phyloP scores from a whole-genome alignment of 352 stramenopile genomes.

The Pythium volutum region DNA sequence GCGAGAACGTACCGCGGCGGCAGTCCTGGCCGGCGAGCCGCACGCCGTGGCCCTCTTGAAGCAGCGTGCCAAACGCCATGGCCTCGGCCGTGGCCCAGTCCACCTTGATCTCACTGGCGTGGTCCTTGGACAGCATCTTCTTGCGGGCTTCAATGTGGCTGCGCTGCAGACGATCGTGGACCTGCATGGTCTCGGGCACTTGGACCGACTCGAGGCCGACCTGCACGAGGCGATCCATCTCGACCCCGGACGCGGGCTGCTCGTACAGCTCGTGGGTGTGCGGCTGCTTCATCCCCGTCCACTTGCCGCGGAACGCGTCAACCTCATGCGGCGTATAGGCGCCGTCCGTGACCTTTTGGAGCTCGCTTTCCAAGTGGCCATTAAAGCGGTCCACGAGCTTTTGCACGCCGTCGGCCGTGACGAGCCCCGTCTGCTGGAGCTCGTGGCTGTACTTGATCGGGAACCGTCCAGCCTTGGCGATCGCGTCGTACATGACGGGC shows the following conservation, averaged over 20 bases:
- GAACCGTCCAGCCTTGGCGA: slow-evolving; percentile 63
- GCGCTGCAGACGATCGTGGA: slow-evolving; percentile 74
- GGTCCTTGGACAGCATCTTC: slow-evolving; percentile 50
- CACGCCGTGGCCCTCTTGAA: slow-evolving; percentile 80
- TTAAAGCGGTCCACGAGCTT: slow-evolving; percentile 58
- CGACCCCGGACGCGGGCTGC: slow-evolving; percentile 51
- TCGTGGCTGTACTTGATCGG: slow-evolving; percentile 69
- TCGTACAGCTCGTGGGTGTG: slow-evolving; percentile 47
- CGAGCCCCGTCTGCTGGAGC: slow-evolving; percentile 50
- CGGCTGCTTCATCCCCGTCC: slow-evolving; percentile 51
- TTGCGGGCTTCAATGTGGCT: slow-evolving; percentile 72
- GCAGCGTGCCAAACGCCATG: slow-evolving; percentile 85
- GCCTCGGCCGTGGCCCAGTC: slow-evolving; percentile 88
- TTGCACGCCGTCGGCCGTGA: slow-evolving; percentile 52
- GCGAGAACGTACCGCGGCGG: slow-evolving; percentile 86
- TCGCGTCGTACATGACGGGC: slow-evolving; percentile 81
- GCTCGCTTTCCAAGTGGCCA: slow-evolving; percentile 62
- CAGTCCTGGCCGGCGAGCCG: slow-evolving; percentile 86
- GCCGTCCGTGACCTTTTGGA: slow-evolving; percentile 48
- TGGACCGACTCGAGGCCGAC: slow-evolving; percentile 65
- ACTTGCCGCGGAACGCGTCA: slow-evolving; percentile 78
- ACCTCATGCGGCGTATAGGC: slow-evolving; percentile 64
- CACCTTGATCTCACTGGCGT: slow-evolving; percentile 46
- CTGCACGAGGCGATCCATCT: slow-evolving; percentile 49
- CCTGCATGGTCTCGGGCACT: slow-evolving; percentile 47